These are phyloP conservation scores for Ceratobasidium sp. DNA, from an alignment of 1,284 basidiomycete genomes.

Conservation along the genomic window DNA sequence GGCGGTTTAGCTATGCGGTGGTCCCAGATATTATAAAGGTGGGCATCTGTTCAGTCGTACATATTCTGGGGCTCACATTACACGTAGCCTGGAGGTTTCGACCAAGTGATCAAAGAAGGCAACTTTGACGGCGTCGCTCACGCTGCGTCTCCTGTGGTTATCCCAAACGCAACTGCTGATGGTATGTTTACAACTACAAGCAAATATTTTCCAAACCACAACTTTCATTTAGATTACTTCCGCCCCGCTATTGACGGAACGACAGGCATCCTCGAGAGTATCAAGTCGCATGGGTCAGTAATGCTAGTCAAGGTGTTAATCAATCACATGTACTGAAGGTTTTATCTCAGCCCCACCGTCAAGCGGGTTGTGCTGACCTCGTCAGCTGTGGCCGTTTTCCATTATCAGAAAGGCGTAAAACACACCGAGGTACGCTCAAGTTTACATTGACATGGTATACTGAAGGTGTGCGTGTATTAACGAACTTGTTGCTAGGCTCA, in stretches of 20 bases:
- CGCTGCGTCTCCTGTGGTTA: conserved; percentile 29
- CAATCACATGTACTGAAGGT: too few relatives aligned
- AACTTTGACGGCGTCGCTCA: conserved; percentile 33
- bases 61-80: too few relatives aligned
- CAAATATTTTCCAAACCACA: too few relatives aligned
- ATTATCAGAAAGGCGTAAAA: not conserved
- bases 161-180: conserved; percentile 1
- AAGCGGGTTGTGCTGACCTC: conserved; percentile 41
- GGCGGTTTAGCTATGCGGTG: conserved; percentile 9
- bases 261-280: conserved; percentile 32
- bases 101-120: conserved; percentile 24
- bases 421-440: conserved; percentile 27
- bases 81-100: conserved; percentile 17
- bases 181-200: not conserved
- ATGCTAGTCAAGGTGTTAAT: too few relatives aligned
- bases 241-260: conserved; percentile 40
- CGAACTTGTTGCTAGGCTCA: not conserved
- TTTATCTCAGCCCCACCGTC: conserved; percentile 11
- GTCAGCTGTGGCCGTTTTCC: conserved; percentile 2
- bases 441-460: not conserved
- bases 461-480: not conserved
- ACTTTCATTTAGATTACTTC: conserved; percentile 18
- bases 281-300: conserved; percentile 32
- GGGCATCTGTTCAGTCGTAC: not conserved
- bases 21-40: conserved; percentile 31